A percentile compares a stretch with the other conserved stretches of the same genome.
Evolutionary conservation across 345 rosid genomes (phyloP).

Genomic region (Salix brachista): DNA sequence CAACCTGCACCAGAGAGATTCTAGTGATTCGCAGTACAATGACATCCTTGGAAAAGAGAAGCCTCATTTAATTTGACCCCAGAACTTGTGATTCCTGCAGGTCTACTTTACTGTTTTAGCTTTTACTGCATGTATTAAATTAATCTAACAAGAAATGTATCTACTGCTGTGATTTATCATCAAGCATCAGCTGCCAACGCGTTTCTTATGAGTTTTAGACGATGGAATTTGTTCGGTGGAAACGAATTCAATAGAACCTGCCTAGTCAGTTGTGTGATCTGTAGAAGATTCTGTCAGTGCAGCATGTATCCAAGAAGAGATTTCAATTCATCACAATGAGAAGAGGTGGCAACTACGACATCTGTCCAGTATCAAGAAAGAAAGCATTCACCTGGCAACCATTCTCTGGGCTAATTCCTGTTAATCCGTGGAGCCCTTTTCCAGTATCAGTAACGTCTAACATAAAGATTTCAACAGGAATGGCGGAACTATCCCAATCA

Average conservation of each 20-base stretch:
- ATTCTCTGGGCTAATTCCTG: constrained; percentile 37
- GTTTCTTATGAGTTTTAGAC: neutral
- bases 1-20: constrained; percentile 42
- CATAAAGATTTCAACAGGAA: constrained; percentile 62
- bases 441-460: constrained; percentile 76
- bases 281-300: neutral
- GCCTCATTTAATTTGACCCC: neutral
- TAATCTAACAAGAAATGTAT: neutral
- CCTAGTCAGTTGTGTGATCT: neutral
- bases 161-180: neutral
- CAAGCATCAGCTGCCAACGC: neutral
- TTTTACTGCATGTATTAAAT: neutral
- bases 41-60: neutral
- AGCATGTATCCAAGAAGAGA: neutral
- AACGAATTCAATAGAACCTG: no score
- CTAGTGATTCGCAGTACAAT: neutral
- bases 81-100: neutral
- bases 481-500: constrained; percentile 52
- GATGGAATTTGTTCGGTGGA: neutral
- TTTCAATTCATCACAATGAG: neutral
- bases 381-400: constrained; percentile 48
- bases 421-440: constrained; percentile 28
- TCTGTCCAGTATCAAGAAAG: neutral
- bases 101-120: neutral
- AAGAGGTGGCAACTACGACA: neutral